Evolutionary conservation across 257 asterid species (phyloP), one percentile per base, ranked within the genome.

Genomic region (Datura wrightii): DNA sequence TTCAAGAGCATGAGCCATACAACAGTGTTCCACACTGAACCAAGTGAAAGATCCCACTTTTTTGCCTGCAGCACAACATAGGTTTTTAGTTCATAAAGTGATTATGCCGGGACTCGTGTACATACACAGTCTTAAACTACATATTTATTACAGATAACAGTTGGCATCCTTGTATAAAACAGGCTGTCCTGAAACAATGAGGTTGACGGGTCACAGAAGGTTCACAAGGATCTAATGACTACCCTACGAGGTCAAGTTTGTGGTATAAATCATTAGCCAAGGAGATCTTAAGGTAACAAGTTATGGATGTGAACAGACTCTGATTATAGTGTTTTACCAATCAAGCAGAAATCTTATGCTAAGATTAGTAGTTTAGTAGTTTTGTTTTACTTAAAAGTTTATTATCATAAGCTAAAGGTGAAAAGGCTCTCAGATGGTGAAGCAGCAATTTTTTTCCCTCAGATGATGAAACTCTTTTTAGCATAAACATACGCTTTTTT

Each of bases 1-100:
- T 92, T 91, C 88, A 92, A 67, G 31, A 94, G 91, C 93, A 94
- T 93, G 88, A 93, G 88, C 94, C 97, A 92, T 19, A 94, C 96
- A 9, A 94, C 88, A 1, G 96, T 85, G 60, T 93, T 94, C 97
- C 98, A 93, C 44, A 92, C 66, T 50, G 91, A 90, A 5, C 92
- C 92, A 2, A 87, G 84, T 4, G 97, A 93, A n/a, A 93, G 88
- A 62, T 93, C 92, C 98, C 97, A 92, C 83, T 86, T 86, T 84
- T 89, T 87, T 14, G 79, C 95, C 98, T 93, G 90, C 82, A 19
- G 78, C 69, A 36, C 79, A 39, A 80, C 44, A 46, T 0, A 72
- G 82, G 34, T 0, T 41, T 65, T 1, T 72, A 14, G 79, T 8
- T 50, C 63, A 50, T 71, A 19, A n/a, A 71, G 10, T 31, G 80